These are phyloP conservation scores for Vitis hybrid DNA, from an alignment of 177 flowering plant species.

Conservation along the genomic window DNA sequence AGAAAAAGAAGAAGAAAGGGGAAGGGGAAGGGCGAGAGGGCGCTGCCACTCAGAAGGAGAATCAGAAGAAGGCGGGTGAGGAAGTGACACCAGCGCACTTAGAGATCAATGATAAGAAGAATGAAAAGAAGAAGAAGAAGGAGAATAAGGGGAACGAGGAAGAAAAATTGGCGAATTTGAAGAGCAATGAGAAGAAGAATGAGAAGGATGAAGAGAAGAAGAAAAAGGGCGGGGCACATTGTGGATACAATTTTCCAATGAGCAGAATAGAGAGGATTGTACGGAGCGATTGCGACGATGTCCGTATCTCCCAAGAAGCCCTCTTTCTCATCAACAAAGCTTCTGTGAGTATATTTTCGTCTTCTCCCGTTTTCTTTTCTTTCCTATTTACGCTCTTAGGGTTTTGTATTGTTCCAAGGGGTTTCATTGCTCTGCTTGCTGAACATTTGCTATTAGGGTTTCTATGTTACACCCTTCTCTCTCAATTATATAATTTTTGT, in stretches of 20 bases:
- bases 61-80: neutral
- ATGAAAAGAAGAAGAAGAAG: conserved; percentile 19
- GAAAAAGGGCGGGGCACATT: conserved; percentile 11
- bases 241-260: conserved; percentile 42
- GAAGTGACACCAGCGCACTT: too few relatives aligned
- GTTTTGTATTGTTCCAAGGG: neutral
- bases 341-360: conserved; percentile 32
- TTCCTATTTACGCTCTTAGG: neutral
- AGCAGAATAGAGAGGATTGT: conserved; percentile 45
- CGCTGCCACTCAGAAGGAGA: neutral
- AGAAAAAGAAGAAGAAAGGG: too few relatives aligned
- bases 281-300: conserved; percentile 37
- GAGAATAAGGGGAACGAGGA: conserved; percentile 13
- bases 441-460: neutral
- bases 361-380: neutral
- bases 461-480: neutral
- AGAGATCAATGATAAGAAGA: neutral
- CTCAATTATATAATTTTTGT: too few relatives aligned
- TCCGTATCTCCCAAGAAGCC: conserved; percentile 45
- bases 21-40: too few relatives aligned
- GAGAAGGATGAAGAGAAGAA: conserved; percentile 22
- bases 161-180: neutral
- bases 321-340: conserved; percentile 71
- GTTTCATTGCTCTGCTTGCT: neutral
- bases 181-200: conserved; percentile 3